Percentiles rank a stretch among this genome's conserved stretches.
Conservation (phyloP, 1,284 basidiomycete species). For the Pseudomicrostroma phylloplanum region DNA sequence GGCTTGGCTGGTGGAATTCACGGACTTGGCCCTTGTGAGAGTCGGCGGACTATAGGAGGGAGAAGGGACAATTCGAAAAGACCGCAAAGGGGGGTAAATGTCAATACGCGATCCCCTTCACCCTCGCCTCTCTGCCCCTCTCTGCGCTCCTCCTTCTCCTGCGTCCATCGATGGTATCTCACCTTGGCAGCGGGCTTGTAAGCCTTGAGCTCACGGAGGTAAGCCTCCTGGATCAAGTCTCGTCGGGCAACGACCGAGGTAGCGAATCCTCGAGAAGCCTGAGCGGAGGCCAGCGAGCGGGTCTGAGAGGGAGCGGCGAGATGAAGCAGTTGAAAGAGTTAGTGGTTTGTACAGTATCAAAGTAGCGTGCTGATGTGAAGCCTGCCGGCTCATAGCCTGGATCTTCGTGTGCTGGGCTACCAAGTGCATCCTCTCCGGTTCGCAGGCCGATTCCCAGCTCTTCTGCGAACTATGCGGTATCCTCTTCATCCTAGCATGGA, state of each 20-base stretch:
- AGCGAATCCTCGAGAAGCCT: conserved; percentile 35
- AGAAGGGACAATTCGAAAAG: background rate
- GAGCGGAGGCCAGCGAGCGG: conserved; percentile 27
- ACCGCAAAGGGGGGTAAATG: background rate
- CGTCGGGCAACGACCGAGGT: conserved; percentile 31
- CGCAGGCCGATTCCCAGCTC: too few species aligned
- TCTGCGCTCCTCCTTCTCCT: too few species aligned
- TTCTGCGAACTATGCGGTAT: too few species aligned
- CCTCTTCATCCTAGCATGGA: too few species aligned
- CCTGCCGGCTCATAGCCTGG: too few species aligned
- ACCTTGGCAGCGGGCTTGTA: conserved; percentile 64
- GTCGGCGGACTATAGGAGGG: conserved; percentile 34
- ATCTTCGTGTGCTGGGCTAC: too few species aligned
- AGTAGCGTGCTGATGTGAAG: too few species aligned
- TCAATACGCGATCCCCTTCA: too few species aligned
- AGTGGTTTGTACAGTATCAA: background rate
- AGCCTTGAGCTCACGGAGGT: conserved; percentile 78
- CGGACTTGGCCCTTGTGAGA: conserved; percentile 52
- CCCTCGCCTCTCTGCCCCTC: too few species aligned
- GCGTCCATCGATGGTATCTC: conserved; percentile 6
- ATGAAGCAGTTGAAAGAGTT: background rate
- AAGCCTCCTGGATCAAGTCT: conserved; percentile 90
- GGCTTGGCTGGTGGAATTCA: conserved; percentile 52
- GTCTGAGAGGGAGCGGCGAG: conserved; percentile 13
- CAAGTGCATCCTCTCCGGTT: too few species aligned